These are phyloP conservation scores for Debaryomyces psychrophilus DNA, from an alignment of 1,139 yeast species.

Conservation along the genomic window DNA sequence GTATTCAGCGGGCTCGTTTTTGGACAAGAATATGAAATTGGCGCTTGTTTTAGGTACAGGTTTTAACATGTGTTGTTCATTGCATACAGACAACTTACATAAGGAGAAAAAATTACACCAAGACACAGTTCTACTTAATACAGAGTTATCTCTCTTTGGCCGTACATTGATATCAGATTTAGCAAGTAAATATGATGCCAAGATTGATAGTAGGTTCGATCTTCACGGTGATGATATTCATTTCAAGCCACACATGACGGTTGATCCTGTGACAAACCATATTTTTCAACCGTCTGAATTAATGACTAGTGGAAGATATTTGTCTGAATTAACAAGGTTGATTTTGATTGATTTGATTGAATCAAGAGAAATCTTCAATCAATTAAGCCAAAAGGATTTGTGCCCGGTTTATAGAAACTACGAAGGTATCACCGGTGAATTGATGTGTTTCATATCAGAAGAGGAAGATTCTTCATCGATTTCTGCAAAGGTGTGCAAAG, in stretches of 20 bases:
- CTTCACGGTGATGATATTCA: slow-evolving; percentile 20
- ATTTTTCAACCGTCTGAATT: slow-evolving; percentile 59
- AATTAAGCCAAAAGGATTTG: slow-evolving; percentile 13
- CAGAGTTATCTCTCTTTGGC: slow-evolving; percentile 49
- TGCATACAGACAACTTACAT: slow-evolving; percentile 28
- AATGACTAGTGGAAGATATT: slow-evolving; percentile 58
- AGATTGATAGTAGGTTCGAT: slow-evolving; percentile 40
- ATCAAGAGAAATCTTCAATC: slow-evolving; percentile 33
- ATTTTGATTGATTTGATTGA: slow-evolving; percentile 39
- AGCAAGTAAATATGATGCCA: slow-evolving; percentile 40
- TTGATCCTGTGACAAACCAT: slow-evolving; percentile 31
- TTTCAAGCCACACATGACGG: slow-evolving; percentile 38
- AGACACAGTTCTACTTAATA: slow-evolving; percentile 34
- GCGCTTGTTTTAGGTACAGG: slow-evolving; percentile 55
- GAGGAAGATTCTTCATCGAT: slow-evolving; percentile 26
- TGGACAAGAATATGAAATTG: slow-evolving; percentile 39
- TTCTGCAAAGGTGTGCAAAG: slow-evolving; percentile 22
- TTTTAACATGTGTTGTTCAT: slow-evolving; percentile 45
- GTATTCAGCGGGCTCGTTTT: slow-evolving; percentile 48
- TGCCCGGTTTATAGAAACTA: slow-evolving; percentile 20
- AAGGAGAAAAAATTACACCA: slow-evolving; percentile 26
- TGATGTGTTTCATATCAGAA: slow-evolving; percentile 43
- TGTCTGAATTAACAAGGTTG: slow-evolving; percentile 55
- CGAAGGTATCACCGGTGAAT: slow-evolving; percentile 46
- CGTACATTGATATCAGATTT: slow-evolving; percentile 31